phyloP scores from a whole-genome alignment of 2,329 filamentous ascomycete species.

The Fusarium xyrophilum region DNA sequence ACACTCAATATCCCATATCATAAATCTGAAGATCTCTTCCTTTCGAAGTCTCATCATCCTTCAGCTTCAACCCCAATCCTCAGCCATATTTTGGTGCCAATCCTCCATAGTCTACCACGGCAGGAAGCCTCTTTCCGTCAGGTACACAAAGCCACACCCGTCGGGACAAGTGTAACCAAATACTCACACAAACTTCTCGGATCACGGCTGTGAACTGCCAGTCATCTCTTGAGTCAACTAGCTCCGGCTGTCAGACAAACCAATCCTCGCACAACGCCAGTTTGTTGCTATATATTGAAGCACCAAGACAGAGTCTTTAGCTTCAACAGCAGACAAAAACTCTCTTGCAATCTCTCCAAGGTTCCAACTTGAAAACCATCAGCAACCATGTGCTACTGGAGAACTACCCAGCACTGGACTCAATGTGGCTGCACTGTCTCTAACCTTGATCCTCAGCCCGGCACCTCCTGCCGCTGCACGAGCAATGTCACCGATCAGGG shows the following conservation, averaged over 20 bases:
- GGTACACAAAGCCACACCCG: constrained; percentile 33
- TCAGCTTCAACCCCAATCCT: background rate
- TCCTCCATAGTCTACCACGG: constrained; percentile 12
- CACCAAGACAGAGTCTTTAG: background rate
- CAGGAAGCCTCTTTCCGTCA: constrained; percentile 32
- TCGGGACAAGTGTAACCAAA: constrained; percentile 32
- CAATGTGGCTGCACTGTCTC: constrained; percentile 44
- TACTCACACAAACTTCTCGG: constrained; percentile 39
- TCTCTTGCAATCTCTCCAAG: background rate
- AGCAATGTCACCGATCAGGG: constrained; percentile 39
- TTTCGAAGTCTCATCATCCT: background rate
- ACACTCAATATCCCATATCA: constrained; percentile 1
- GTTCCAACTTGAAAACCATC: background rate
- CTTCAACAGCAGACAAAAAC: background rate
- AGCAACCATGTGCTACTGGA: constrained; percentile 47
- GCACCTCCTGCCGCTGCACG: constrained; percentile 41
- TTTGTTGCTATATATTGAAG: constrained; percentile 26
- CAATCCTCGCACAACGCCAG: constrained; percentile 22
- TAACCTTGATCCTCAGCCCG: constrained; percentile 39
- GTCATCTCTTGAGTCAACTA: constrained; percentile 21
- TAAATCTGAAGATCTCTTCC: background rate
- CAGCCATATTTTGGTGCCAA: constrained; percentile 5
- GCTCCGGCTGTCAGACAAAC: constrained; percentile 15
- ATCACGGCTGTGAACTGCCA: constrained; percentile 30
- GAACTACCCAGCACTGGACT: constrained; percentile 44